phyloP scores from a whole-genome alignment of 371 early-diverging fungal genomes.

The Coemansia sp. region DNA sequence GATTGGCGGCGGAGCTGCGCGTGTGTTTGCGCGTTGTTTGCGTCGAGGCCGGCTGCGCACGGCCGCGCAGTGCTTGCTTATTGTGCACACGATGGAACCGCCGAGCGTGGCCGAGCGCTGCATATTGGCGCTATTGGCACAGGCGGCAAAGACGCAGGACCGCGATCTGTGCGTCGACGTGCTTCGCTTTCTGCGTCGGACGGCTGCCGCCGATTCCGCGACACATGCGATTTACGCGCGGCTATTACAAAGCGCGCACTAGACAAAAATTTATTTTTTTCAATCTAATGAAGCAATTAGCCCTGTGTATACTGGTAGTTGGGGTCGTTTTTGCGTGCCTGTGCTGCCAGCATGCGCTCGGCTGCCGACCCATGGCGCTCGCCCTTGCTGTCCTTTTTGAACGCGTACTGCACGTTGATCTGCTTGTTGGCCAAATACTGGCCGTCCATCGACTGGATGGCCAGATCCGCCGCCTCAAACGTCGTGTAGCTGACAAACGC shows the following conservation, averaged over 20 bases:
- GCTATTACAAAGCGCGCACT: not conserved
- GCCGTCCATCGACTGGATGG: conserved; percentile 96
- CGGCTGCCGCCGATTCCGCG: conserved; percentile 21
- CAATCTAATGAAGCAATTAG: not conserved
- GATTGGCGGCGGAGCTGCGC: conserved; percentile 58
- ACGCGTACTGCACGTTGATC: conserved; percentile 89
- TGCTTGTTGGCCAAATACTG: conserved; percentile 94
- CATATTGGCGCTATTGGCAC: conserved; percentile 50
- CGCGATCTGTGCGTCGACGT: conserved; percentile 40
- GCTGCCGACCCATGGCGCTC: conserved; percentile 97
- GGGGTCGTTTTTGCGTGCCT: no score
- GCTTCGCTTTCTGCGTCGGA: conserved; percentile 26
- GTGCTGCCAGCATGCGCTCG: conserved; percentile 92
- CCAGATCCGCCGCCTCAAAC: conserved; percentile 95
- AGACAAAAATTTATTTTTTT: not conserved
- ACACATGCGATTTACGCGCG: conserved; percentile 11
- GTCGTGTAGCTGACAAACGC: conserved; percentile 92
- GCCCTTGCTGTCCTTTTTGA: conserved; percentile 98
- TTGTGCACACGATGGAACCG: conserved; percentile 63
- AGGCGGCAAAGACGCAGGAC: conserved; percentile 52
- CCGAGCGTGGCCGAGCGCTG: conserved; percentile 51
- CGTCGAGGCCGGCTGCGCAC: conserved; percentile 42
- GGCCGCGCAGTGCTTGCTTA: conserved; percentile 62
- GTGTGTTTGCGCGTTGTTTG: conserved; percentile 52
- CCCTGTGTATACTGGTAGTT: no score